These are phyloP conservation scores for Biancaea sappan DNA, from an alignment of 306 rosid species.

Conservation along the genomic window DNA sequence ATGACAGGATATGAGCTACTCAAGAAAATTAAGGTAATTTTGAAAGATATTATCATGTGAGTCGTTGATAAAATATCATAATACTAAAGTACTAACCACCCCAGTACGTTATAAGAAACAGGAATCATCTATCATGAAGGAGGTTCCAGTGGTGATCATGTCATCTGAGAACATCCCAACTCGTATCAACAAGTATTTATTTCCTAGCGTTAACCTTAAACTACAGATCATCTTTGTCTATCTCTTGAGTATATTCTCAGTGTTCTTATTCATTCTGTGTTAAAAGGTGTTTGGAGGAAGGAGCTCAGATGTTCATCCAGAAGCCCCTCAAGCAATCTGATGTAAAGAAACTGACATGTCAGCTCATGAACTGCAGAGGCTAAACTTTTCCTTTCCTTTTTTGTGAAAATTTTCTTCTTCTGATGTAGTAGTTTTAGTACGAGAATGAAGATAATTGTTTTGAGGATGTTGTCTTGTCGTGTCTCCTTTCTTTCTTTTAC, in stretches of 20 bases:
- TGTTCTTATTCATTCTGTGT: neutral
- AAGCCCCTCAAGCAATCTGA: slow-evolving; percentile 91
- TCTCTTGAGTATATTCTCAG: neutral
- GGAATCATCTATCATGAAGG: slow-evolving; percentile 85
- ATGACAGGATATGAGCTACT: slow-evolving; percentile 96
- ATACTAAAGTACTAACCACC: slow-evolving; percentile 9
- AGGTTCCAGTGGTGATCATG: slow-evolving; percentile 91
- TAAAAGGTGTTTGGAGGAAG: slow-evolving; percentile 85
- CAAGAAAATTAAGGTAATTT: slow-evolving; percentile 81
- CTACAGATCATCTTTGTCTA: neutral
- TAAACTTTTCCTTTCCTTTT: slow-evolving; percentile 8
- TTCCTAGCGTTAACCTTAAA: neutral
- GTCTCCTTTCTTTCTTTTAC: slow-evolving; percentile 16
- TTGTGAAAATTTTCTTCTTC: neutral
- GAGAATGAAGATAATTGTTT: slow-evolving; percentile 37
- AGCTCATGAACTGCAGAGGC: slow-evolving; percentile 63
- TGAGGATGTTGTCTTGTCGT: slow-evolving; percentile 30
- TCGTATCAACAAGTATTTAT: slow-evolving; percentile 75
- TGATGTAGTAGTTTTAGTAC: slow-evolving; percentile 36
- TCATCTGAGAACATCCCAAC: slow-evolving; percentile 91
- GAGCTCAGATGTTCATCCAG: slow-evolving; percentile 91
- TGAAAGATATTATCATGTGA: neutral
- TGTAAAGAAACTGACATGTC: slow-evolving; percentile 68
- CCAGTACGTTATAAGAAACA: slow-evolving; percentile 27
- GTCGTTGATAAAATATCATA: neutral